Base-by-base conservation (phyloP, 805 yeast species). In the Metschnikowia continentalis region DNA sequence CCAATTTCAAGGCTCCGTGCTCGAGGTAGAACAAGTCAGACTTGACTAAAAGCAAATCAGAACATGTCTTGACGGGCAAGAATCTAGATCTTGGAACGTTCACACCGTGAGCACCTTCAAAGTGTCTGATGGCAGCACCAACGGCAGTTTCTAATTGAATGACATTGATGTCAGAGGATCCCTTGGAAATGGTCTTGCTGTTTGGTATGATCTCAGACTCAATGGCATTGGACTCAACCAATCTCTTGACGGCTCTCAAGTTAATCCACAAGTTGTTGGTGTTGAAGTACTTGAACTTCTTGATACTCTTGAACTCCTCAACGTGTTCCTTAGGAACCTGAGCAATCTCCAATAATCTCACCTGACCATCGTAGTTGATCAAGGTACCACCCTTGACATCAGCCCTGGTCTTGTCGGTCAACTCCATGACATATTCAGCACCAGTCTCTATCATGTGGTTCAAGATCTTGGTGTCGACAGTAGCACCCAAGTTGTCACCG, bases 341-440 rank as follows among this genome's bases (percentile, higher is more conserved):
- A 39, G 97, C 97, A 62, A 94, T 92, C 74, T 94, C 98, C 63
- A 94, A 81, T 66, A 94, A 81, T 72, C 97, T 84, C 53, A 94
- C 96, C 66, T 86, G 84, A 56, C 97, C 98, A 61, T 90, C 92
- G 72, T 94, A 94, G 73, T 90, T 90, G 70, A 94, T 91, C 71
- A 94, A 82, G 59, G 98, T 94, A 78, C 98, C 99, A 78, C 99
- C 99, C 76, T 94, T 94, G 66, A 94, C 99, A 71, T 94, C 99
- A 35, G 99, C 99, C 72, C 98, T 86, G 47, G 99, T 94, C 78
- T 94, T 94, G 75, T 92, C 96, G 49, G 99, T 94, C 70, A 94
- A 83, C 76, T 94, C 99, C 99, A 94, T 94, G 61, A 94, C 84
- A 72, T 92, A 94, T 76, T 94, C 98, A 50, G 97, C 83, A 51